Percentiles rank a stretch among this genome's conserved stretches.
These are phyloP conservation scores for Exsudoporus frostii DNA, from an alignment of 768 basidiomycete species.

Conservation along the genomic window DNA sequence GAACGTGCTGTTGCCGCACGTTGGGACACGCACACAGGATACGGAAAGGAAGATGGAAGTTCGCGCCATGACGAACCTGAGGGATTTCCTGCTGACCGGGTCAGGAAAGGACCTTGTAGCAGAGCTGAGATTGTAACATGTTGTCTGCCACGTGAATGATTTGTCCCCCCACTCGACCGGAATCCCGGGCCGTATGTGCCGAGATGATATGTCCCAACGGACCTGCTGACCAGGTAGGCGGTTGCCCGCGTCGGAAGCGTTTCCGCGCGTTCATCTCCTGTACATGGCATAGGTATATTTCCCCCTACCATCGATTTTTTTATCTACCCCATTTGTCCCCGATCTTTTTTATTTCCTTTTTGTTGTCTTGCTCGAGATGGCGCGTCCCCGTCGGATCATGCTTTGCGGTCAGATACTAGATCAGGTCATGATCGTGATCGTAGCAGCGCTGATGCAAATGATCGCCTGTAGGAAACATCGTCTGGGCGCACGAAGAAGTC, in stretches of 20 bases:
- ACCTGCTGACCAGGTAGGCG: neutral
- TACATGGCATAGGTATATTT: too few species aligned
- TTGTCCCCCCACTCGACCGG: neutral
- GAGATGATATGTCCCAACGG: neutral
- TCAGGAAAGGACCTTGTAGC: slow-evolving; percentile 62
- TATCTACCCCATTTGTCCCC: neutral
- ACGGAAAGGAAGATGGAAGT: slow-evolving; percentile 81
- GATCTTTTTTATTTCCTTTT: neutral
- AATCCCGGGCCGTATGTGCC: neutral
- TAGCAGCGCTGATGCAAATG: neutral
- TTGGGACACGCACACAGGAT: slow-evolving; percentile 84
- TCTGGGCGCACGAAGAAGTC: slow-evolving; percentile 80
- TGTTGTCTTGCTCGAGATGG: slow-evolving; percentile 6
- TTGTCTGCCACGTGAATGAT: too few species aligned
- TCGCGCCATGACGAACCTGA: slow-evolving; percentile 71
- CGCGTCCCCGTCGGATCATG: slow-evolving; percentile 26
- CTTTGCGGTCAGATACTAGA: slow-evolving; percentile 30
- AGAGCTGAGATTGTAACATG: slow-evolving; percentile 34
- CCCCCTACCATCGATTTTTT: neutral
- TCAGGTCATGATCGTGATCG: neutral
- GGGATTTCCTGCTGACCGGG: slow-evolving; percentile 62
- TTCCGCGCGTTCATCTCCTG: too few species aligned
- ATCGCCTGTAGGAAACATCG: slow-evolving; percentile 51
- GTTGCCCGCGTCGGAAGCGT: too few species aligned
- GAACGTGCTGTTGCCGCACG: slow-evolving; percentile 85